These are phyloP conservation scores for Cyphellophora europaea DNA, from an alignment of 2,329 filamentous ascomycete species.

Conservation along the genomic window DNA sequence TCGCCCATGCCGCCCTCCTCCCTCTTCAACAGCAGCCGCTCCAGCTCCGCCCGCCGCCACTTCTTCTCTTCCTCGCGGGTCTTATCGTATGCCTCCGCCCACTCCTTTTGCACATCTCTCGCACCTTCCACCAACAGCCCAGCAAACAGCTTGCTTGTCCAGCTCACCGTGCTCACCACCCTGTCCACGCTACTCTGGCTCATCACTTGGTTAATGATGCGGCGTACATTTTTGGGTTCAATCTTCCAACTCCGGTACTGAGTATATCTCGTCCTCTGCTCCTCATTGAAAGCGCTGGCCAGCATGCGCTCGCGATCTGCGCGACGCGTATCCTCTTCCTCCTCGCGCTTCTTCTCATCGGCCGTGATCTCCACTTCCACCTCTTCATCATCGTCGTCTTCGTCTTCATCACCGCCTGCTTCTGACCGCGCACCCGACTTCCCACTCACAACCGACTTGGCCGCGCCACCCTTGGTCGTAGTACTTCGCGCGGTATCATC, in stretches of 20 bases:
- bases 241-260: constrained; percentile 21
- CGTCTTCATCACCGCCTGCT: constrained; percentile 10
- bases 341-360: constrained; percentile 15
- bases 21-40: constrained; percentile 23
- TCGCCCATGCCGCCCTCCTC: constrained; percentile 21
- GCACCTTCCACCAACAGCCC: constrained; percentile 58
- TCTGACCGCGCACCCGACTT: constrained; percentile 8
- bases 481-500: neutral
- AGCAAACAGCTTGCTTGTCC: constrained; percentile 58
- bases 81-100: constrained; percentile 41
- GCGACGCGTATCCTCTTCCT: constrained; percentile 13
- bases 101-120: constrained; percentile 49
- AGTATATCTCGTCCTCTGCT: constrained; percentile 14
- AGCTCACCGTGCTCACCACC: constrained; percentile 55
- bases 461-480: constrained; percentile 1
- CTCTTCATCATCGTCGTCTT: constrained; percentile 19
- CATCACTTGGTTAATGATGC: constrained; percentile 58
- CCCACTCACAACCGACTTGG: constrained; percentile 15
- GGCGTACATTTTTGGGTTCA: constrained; percentile 39
- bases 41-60: constrained; percentile 47
- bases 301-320: constrained; percentile 13
- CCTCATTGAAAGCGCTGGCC: constrained; percentile 13
- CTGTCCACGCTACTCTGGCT: constrained; percentile 57
- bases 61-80: constrained; percentile 46
- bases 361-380: constrained; percentile 15